Base-by-base conservation (phyloP, 306 rosid genomes). In the Rosa multiflora region DNA sequence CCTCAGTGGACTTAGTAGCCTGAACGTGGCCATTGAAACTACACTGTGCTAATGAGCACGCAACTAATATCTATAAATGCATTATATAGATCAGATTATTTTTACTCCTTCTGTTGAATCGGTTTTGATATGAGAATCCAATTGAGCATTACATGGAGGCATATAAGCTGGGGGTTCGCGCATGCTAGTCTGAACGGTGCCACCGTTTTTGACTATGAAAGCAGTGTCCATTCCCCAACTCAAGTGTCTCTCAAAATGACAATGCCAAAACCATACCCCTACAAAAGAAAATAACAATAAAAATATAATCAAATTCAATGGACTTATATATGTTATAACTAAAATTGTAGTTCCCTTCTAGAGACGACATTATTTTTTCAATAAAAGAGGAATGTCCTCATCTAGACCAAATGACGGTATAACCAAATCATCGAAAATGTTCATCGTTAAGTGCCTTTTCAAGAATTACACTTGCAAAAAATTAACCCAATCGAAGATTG, bases 261-360 rank as follows among this genome's bases (percentile, higher is more conserved):
- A 75, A 43, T 75, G 78, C 70, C 70, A 75, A 44, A 56, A 75
- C 78, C 78, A 75, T 4, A 75, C 78, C 46, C 78, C 78, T 75
- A 12, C 14, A 14, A 35, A n/a, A 39, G 17, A 3, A 42, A 67
- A 67, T 15, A 32, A 32, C 35, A 32, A 32, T 47, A 52, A 4
- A 2, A 20, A 56, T 56, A n/a, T 9, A 7, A 20, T 56, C 4
- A 2, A 18, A 0, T 55, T 17, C 21, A 49, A 32, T 32, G 35
- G 35, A 32, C 35, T 32, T 32, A 32, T 32, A n/a, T n/a, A n/a
- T n/a, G 3, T 32, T 32, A 32, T 32, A 32, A 32, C 35, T 32
- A 32, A 32, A 32, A 32, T 32, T 32, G 35, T 32, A 32, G 35
- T 32, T 32, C 35, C 35, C 35, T 32, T 32, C 35, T 32, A 32